Evolutionary conservation across 2,329 filamentous ascomycete species (phyloP), one percentile per base, ranked within the genome.

Genomic region (Didymosphaeria variabile): DNA sequence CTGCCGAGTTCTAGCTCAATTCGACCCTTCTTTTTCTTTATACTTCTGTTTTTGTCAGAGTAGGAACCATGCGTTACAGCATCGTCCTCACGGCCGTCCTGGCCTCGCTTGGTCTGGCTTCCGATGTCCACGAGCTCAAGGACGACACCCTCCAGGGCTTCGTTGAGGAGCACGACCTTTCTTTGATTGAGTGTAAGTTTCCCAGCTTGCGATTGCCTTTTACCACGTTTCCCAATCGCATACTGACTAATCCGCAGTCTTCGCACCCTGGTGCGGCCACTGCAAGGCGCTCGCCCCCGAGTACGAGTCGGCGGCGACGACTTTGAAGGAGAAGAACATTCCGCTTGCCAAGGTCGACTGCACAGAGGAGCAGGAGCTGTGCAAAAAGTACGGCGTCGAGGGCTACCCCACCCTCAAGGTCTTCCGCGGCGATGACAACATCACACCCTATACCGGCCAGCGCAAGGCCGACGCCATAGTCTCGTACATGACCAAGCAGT

Each of bases 371-470:
- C 84, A 89, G 66, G 93, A 97, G 36, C 90, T 99, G 70, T 99
- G 95, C 88, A 88, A 93, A 81, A 85, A 88, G 72, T 92, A 91
- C 75, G 94, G 92, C 65, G 94, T 99, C 46, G 93, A 98, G 86
- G 95, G 95, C 68, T 99, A 99, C 87, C 95, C 95, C 65, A 99
- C 95, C 69, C 88, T 99, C 78, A 99, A 98, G 90, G 88, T 99
- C 83, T 99, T 99, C 93, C 93, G 94, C 74, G 94, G 95, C 72
- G 81, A 83, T 46, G 92, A 97, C 12, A 92, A 91, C 79, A 82
- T 92, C 78, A 85, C 87, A 68, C 90, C 94, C 66, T 99, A 99
- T 84, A 85, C 86, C 73, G 95, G 95, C 77, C 90, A 93, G 81
- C 89, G 95, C 80, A 97, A 98, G 86, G 90, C 94, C 68, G 89